phyloP scores from a whole-genome alignment of 1,284 basidiomycete genomes.

The Tremellales sp. region DNA sequence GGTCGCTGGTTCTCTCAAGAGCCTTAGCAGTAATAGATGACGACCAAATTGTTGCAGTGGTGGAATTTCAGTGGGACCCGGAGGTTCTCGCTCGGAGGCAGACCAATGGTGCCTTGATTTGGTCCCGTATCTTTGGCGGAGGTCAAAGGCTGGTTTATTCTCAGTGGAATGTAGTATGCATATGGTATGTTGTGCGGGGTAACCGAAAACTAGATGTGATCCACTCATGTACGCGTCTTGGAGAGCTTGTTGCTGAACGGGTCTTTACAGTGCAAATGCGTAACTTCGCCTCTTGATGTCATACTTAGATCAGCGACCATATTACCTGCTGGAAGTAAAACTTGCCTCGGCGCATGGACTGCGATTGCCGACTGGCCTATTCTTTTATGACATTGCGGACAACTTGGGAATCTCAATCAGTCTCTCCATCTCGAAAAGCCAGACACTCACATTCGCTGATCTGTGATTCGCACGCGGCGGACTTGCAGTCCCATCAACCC shows the following conservation, averaged over 20 bases:
- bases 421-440: not conserved
- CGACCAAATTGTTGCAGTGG: too few relatives aligned
- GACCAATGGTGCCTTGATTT: too few relatives aligned
- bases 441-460: slow-evolving; percentile 73
- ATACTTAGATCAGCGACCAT: slow-evolving; percentile 26
- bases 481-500: slow-evolving; percentile 70
- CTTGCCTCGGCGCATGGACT: slow-evolving; percentile 75
- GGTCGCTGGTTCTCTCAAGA: too few relatives aligned
- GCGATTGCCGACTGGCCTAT: slow-evolving; percentile 92
- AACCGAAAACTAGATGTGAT: not conserved
- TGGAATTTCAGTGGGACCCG: too few relatives aligned
- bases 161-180: too few relatives aligned
- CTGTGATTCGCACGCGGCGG: slow-evolving; percentile 81
- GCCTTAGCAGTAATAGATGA: too few relatives aligned
- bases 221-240: slow-evolving; percentile 17
- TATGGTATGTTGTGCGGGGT: too few relatives aligned
- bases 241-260: slow-evolving; percentile 56
- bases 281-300: slow-evolving; percentile 77
- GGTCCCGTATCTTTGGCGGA: too few relatives aligned
- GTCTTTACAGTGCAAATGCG: slow-evolving; percentile 89
- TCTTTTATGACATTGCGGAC: slow-evolving; percentile 92
- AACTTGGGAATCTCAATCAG: slow-evolving; percentile 56
- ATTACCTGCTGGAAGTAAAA: not conserved
- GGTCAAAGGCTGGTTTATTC: too few relatives aligned
- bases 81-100: too few relatives aligned